Percentiles rank a stretch among this genome's conserved stretches.
These are phyloP conservation scores for Ambrosia artemisiifolia DNA, from an alignment of 129 eudicot species.

Conservation along the genomic window DNA sequence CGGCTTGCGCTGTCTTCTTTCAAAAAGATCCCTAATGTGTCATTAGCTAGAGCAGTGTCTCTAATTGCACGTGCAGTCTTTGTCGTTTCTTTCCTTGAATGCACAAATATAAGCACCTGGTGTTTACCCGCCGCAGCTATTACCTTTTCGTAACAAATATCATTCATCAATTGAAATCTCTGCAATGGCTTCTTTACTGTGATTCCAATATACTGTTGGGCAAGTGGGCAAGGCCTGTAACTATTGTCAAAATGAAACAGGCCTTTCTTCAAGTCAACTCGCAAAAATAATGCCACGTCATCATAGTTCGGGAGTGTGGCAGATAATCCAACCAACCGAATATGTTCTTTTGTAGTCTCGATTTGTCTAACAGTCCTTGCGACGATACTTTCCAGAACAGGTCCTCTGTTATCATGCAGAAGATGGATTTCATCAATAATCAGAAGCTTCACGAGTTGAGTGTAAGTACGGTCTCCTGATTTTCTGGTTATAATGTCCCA, in stretches of 20 bases:
- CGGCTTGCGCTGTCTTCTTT: slow-evolving; percentile 90
- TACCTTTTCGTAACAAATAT: slow-evolving; percentile 91
- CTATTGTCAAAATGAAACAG: slow-evolving; percentile 88
- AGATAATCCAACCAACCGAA: slow-evolving; percentile 88
- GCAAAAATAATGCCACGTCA: slow-evolving; percentile 75
- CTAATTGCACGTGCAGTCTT: slow-evolving; percentile 92
- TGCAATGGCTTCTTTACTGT: slow-evolving; percentile 87
- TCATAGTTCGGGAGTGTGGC: slow-evolving; percentile 93
- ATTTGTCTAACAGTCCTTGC: slow-evolving; percentile 92
- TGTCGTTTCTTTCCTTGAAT: slow-evolving; percentile 96
- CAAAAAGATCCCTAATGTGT: slow-evolving; percentile 69
- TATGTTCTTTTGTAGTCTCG: slow-evolving; percentile 92
- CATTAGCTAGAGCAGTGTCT: slow-evolving; percentile 86
- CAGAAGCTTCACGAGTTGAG: slow-evolving; percentile 84
- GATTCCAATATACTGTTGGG: slow-evolving; percentile 93
- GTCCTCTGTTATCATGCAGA: slow-evolving; percentile 94
- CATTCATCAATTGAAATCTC: slow-evolving; percentile 94
- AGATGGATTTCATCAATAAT: slow-evolving; percentile 94
- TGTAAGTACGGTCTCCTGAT: slow-evolving; percentile 89
- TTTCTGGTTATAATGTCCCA: slow-evolving; percentile 97
- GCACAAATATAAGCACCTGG: slow-evolving; percentile 90
- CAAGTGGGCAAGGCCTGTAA: slow-evolving; percentile 92
- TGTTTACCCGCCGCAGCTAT: slow-evolving; percentile 73
- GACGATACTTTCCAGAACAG: slow-evolving; percentile 87
- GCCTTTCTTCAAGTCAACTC: slow-evolving; percentile 66